Conservation (phyloP, 371 early-diverging fungal genomes). For the Parasitella parasitica region DNA sequence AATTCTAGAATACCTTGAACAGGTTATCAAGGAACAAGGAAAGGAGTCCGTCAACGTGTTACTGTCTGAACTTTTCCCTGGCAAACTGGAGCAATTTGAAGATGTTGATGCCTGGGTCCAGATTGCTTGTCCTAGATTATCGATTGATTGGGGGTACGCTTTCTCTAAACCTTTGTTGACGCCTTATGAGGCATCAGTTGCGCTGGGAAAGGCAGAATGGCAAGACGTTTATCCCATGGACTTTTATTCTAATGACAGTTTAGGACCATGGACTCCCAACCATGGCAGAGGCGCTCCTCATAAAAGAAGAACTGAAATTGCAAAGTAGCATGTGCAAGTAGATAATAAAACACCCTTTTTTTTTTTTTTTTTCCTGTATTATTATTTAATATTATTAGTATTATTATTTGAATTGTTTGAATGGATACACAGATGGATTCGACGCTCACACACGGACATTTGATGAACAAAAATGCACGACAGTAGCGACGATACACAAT, state of each 20-base stretch:
- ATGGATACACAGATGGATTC: too few species aligned
- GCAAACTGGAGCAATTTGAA: conserved; percentile 84
- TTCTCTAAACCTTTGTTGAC: conserved; percentile 94
- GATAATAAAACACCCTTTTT: background rate
- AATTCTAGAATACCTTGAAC: conserved; percentile 83
- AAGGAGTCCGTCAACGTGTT: conserved; percentile 76
- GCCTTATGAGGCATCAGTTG: conserved; percentile 96
- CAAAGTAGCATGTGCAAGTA: background rate
- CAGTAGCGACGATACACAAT: background rate
- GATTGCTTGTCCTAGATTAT: conserved; percentile 97
- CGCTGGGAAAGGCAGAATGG: conserved; percentile 76
- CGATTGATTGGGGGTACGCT: conserved; percentile 99
- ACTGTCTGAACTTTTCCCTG: conserved; percentile 93
- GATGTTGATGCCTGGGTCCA: conserved; percentile 98
- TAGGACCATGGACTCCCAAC: conserved; percentile 96
- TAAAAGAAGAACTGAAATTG: conserved; percentile 5
- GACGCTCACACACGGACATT: too few species aligned
- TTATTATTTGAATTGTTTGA: too few species aligned
- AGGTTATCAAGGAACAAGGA: conserved; percentile 60
- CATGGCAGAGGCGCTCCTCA: conserved; percentile 58
- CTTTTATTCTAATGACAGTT: conserved; percentile 89
- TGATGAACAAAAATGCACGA: background rate
- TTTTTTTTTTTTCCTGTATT: too few species aligned
- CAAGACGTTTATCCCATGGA: conserved; percentile 96
- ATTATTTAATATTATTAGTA: background rate